These are phyloP conservation scores for Zizania latifolia DNA, from an alignment of 176 grass and related monocot genomes.

Conservation along the genomic window DNA sequence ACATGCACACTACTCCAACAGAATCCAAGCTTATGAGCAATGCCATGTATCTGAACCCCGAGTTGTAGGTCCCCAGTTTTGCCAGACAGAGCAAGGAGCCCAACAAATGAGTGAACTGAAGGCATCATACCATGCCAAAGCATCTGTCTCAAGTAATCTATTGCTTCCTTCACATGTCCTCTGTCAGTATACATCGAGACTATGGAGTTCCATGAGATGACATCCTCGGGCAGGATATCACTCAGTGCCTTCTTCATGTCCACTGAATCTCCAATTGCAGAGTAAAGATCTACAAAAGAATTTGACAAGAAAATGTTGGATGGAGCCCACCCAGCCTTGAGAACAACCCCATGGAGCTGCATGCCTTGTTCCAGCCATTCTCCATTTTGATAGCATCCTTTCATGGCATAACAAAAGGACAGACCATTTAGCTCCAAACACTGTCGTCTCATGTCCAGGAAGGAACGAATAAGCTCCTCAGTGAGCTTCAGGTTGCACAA, in stretches of 20 bases:
- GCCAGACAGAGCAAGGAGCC: constrained; percentile 16
- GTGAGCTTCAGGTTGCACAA: constrained; percentile 21
- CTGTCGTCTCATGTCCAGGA: constrained; percentile 17
- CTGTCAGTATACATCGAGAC: constrained; percentile 20
- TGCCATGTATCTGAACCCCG: constrained; percentile 14
- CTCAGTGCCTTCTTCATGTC: constrained; percentile 9
- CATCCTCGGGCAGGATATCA: constrained; percentile 12
- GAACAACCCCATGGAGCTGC: constrained; percentile 26
- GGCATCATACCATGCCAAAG: constrained; percentile 22
- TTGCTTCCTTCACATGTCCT: constrained; percentile 5
- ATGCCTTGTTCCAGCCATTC: constrained; percentile 30
- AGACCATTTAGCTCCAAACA: constrained; percentile 27
- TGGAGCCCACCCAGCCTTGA: constrained; percentile 31
- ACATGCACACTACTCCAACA: background rate
- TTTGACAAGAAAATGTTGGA: constrained; percentile 40
- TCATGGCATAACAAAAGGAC: constrained; percentile 20
- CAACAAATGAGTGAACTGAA: constrained; percentile 17
- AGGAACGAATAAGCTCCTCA: constrained; percentile 6
- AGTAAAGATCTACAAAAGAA: constrained; percentile 36
- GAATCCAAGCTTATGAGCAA: constrained; percentile 25
- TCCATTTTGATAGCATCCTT: constrained; percentile 21
- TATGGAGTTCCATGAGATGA: constrained; percentile 37
- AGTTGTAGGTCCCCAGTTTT: background rate
- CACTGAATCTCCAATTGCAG: background rate
- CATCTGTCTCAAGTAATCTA: constrained; percentile 30